Evolutionary conservation across 345 rosid species (phyloP), one percentile per base, ranked within the genome.

Genomic region (Acer yangbiense): DNA sequence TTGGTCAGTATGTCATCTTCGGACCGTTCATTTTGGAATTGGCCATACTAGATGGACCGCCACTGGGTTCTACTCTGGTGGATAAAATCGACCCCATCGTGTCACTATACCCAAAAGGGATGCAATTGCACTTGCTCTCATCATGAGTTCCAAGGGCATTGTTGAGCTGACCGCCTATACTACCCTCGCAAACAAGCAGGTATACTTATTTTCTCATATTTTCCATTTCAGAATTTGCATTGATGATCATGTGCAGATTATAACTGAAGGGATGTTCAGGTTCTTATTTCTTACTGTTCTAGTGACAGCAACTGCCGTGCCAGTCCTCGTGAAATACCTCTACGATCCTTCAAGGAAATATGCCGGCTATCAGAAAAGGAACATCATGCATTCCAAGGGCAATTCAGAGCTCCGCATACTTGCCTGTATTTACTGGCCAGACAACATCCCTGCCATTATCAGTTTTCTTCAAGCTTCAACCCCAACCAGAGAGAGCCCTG

Each of bases 311-410:
- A 75, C 25, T 29, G 12, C 50, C 17, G 3, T 65, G 63, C 63
- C 71, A 75, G 16, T 75, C 43, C 61, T 90, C 43, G 48, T 90
- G 68, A 85, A 79, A 64, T 27, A 16, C 44, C 81, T 93, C 62
- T 87, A 86, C 58, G 85, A 89, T 69, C 86, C 89, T 71, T 77
- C 91, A 14, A 87, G 85, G 68, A 88, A 83, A 71, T 89, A 87
- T 62, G 88, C 82, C 16, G 83, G 87, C 67, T 90, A 89, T 74
- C 86, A 87, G 78, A 78, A 72, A 74, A 85, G 92, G 75, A 85
- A 83, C 71, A 54, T 88, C 60, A 60, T 72, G 68, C 69, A 68
- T 39, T 20, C 79, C 64, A 81, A 77, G 75, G 73, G 77, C 35
- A 23, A 1, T 12, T 73, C 81, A 39, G 90, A 87, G 82, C 85